Evolutionary conservation across 176 grass and related monocot genomes (phyloP), one percentile per base, ranked within the genome.

Genomic region (Ensete glaucum): DNA sequence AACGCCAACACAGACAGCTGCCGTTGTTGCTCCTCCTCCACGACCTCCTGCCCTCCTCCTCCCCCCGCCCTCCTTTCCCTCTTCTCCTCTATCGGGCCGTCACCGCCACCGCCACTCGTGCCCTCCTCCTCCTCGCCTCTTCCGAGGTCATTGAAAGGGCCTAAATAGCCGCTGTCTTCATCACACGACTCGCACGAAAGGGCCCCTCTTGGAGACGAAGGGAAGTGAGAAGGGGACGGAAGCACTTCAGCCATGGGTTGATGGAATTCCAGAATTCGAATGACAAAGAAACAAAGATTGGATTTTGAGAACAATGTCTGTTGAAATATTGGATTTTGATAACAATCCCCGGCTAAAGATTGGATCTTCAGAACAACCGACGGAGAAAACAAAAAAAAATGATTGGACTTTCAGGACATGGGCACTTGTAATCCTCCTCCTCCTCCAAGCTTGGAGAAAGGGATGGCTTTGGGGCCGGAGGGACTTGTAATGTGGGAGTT

Each of bases 1-100:
- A 99, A 62, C 50, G 88, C 88, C 90, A 86, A 94, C 81, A 94
- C 85, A 27, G 95, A 89, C 86, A 81, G 83, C 62, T 88, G 78
- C 77, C 88, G 75, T 77, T 81, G 58, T 74, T 62, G 69, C 71
- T 75, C 71, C 43, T 62, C 9, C 77, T 71, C 43, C 75, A 78
- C 75, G 34, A 78, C 73, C 57, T 64, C 64, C 54, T 43, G 23
- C 6, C 53, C 25, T 73, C 63, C 24, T 55, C 75, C 29, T 48
- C 76, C 24, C 75, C 59, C 16, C 80, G 27, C 20, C 71, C 64
- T 79, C 69, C 19, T 14, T 16, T 67, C 77, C 27, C 56, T 73
- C 77, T 53, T 81, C 80, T 62, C 50, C 60, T 77, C 73, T 69
- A 80, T 59, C 20, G 64, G 72, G 64, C 17, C 19, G 29, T 17